A percentile compares a stretch with the other conserved stretches of the same genome.
phyloP scores from a whole-genome alignment of 441 rosid species.

The Populus hybrid region DNA sequence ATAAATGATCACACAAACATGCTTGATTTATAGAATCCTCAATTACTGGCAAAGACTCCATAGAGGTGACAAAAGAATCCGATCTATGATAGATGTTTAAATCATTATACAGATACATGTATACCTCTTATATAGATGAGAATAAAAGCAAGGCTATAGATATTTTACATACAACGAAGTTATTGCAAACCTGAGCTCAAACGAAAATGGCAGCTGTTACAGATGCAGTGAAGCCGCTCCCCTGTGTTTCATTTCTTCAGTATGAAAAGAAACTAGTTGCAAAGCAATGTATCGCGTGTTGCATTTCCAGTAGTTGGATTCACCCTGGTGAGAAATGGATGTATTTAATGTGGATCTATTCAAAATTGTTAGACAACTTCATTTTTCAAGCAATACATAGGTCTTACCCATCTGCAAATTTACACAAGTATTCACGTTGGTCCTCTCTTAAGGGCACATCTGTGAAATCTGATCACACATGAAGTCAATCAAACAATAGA shows the following conservation, averaged over 20 bases:
- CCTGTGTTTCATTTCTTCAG: neutral
- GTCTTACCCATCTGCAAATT: conserved; percentile 75
- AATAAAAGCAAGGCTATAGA: neutral
- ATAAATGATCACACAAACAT: neutral
- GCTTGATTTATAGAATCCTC: neutral
- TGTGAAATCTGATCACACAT: conserved; percentile 62
- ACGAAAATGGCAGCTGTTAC: conserved; percentile 19
- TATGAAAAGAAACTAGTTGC: conserved; percentile 38
- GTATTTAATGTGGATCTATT: neutral
- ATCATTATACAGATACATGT: neutral
- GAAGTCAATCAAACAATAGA: conserved; percentile 5
- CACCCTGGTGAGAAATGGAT: conserved; percentile 39
- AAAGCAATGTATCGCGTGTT: conserved; percentile 74
- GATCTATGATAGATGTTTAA: neutral
- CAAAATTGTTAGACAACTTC: neutral
- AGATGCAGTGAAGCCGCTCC: neutral
- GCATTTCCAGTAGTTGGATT: conserved; percentile 72
- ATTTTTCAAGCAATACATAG: neutral
- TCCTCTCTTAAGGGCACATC: conserved; percentile 27
- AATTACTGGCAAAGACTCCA: neutral
- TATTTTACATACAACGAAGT: neutral
- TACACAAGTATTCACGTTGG: conserved; percentile 81
- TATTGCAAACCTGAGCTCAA: conserved; percentile 18
- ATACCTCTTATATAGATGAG: neutral
- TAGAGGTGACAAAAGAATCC: neutral